These are phyloP conservation scores for Ganoderma lucidum DNA, from an alignment of 1,284 basidiomycete species.

Conservation along the genomic window DNA sequence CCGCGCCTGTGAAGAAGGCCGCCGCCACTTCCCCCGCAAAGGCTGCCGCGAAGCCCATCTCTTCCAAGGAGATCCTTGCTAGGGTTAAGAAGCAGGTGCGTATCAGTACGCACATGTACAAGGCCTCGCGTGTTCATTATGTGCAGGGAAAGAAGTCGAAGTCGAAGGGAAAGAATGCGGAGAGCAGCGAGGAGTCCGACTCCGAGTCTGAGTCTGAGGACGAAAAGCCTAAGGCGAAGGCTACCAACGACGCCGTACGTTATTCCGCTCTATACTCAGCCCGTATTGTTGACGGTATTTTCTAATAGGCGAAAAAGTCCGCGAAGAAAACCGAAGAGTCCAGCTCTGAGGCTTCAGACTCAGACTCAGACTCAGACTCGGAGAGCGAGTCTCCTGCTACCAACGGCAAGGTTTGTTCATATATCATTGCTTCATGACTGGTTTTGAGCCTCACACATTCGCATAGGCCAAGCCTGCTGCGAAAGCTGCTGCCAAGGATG, in stretches of 20 bases:
- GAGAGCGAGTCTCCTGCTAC: constrained; percentile 27
- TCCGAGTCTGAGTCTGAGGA: constrained; percentile 37
- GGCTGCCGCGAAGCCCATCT: constrained; percentile 34
- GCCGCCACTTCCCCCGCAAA: constrained; percentile 32
- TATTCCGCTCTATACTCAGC: background rate
- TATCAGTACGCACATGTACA: constrained; percentile 12
- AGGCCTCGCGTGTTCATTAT: background rate
- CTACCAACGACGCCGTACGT: constrained; percentile 34
- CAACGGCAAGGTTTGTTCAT: constrained; percentile 29
- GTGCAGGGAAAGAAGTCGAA: constrained; percentile 24
- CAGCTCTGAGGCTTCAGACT: constrained; percentile 23
- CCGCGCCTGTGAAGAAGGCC: constrained; percentile 33
- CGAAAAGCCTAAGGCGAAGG: constrained; percentile 39
- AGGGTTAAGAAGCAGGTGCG: constrained; percentile 37
- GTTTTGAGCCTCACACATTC: background rate
- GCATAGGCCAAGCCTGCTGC: constrained; percentile 27
- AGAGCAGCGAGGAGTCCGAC: constrained; percentile 35
- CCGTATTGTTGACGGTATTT: background rate
- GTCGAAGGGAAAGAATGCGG: constrained; percentile 43
- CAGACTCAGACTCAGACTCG: constrained; percentile 27
- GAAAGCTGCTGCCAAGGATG: constrained; percentile 25
- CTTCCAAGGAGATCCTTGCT: constrained; percentile 45
- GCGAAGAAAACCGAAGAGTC: constrained; percentile 32
- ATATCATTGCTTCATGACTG: background rate
- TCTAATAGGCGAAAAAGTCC: constrained; percentile 12